Evolutionary conservation across 2,329 filamentous ascomycete species (phyloP).

Genomic region (Akanthomyces uredinophilus): DNA sequence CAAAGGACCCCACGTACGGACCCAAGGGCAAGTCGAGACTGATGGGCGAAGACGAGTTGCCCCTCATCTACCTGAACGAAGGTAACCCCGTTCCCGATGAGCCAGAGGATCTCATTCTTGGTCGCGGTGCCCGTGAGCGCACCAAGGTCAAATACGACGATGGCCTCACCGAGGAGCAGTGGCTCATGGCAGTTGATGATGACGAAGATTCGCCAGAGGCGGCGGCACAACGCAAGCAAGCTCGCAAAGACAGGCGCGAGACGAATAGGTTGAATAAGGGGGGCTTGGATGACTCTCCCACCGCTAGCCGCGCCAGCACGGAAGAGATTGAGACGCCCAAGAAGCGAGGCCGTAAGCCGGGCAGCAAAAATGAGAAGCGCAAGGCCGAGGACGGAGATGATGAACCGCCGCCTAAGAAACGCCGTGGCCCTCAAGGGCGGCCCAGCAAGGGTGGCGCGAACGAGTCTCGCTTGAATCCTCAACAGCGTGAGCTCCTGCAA

Average conservation of each 20-base stretch:
- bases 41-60: conserved; percentile 81
- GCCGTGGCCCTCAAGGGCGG: conserved; percentile 64
- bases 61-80: conserved; percentile 89
- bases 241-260: conserved; percentile 73
- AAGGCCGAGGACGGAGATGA: conserved; percentile 78
- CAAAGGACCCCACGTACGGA: conserved; percentile 65
- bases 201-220: conserved; percentile 93
- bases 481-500: conserved; percentile 74
- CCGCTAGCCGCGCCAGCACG: conserved; percentile 74
- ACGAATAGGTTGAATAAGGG: conserved; percentile 65
- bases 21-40: conserved; percentile 69
- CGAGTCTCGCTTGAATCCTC: conserved; percentile 51
- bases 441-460: conserved; percentile 50
- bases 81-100: conserved; percentile 77
- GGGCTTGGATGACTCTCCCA: conserved; percentile 63
- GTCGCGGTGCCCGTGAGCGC: conserved; percentile 90
- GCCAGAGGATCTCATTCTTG: conserved; percentile 66
- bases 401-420: conserved; percentile 73
- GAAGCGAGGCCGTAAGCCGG: conserved; percentile 80
- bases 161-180: conserved; percentile 96
- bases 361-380: conserved; percentile 72
- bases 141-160: conserved; percentile 95
- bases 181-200: conserved; percentile 95
- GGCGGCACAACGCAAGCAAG: conserved; percentile 84
- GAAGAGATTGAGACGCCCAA: conserved; percentile 73